Evolutionary conservation across 306 rosid species (phyloP), one percentile per base, ranked within the genome.

Genomic region (Astragalus glycyphyllos): DNA sequence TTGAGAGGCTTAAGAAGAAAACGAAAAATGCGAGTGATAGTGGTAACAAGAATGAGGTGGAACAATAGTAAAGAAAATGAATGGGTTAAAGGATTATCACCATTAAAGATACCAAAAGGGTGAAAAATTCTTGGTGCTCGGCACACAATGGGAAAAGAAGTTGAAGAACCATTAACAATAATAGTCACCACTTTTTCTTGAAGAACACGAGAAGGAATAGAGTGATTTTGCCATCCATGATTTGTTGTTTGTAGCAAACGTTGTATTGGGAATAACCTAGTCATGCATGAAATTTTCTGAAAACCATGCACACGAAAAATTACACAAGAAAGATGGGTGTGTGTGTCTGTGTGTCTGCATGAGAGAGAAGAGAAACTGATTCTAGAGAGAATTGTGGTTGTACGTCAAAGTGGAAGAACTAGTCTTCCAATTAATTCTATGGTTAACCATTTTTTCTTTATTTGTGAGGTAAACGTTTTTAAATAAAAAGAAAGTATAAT

Each of bases 1-100:
- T 55, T 83, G 64, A 92, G 78, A 66, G 97, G 97, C 81, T 49
- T 86, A 57, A 90, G 92, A 29, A 86, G 46, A 13, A 86, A 20
- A 12, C 89, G 90, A 55, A 84, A 0, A 8, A 64, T 0, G 38
- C 77, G 89, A 12, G 78, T 79, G 64, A 72, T 15, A 17, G 72
- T 0, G 60, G 76, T 13, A 17, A 92, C 47, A 7, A 88, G 38
- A 0, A 50, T 0, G 16, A 88, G 35, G 6, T 90, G 84, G 4
- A 92, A 65, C 62, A 92, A 9, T 8, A 92, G 1, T 0, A 73
- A 4, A 1, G 87, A 15, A 68, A 90, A 88, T 14, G 86, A 26
- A 44, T 56, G 71, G 7, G 31, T 5, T 0, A 86, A 16, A 6
- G 91, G 91, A 20, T 68, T 84, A 11, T 71, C 80, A 11, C 93